Conservation (phyloP, 2,329 filamentous ascomycete genomes). For the Dichotomopilus funicola region DNA sequence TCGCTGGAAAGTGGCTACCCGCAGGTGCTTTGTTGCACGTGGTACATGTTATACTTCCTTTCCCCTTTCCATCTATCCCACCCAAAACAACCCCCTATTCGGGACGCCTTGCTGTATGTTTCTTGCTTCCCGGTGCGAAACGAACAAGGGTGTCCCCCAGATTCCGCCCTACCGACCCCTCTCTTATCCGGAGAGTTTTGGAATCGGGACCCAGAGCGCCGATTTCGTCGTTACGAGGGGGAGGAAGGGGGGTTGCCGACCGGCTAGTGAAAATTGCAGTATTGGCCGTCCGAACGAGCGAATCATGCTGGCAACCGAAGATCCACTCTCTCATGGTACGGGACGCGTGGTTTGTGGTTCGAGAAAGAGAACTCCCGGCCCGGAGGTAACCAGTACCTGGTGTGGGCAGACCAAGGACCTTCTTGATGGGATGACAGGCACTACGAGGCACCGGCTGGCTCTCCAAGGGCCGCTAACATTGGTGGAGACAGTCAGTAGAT, state of each 20-base stretch:
- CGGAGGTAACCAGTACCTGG: too few species aligned
- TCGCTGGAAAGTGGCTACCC: conserved; percentile 16
- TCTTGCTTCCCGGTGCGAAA: too few species aligned
- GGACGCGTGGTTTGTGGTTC: neutral
- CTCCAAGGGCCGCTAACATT: too few species aligned
- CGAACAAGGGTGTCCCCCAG: too few species aligned
- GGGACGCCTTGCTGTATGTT: too few species aligned
- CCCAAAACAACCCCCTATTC: neutral
- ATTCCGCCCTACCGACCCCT: too few species aligned
- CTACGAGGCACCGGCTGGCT: too few species aligned
- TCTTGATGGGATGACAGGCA: too few species aligned
- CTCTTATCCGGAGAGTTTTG: too few species aligned
- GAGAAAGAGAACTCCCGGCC: neutral
- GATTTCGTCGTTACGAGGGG: conserved; percentile 12
- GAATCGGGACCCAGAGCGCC: neutral
- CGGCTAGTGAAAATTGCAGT: conserved; percentile 15
- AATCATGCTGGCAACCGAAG: conserved; percentile 23
- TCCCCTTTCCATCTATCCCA: conserved; percentile 3
- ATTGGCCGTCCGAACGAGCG: conserved; percentile 11
- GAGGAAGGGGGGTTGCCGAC: neutral
- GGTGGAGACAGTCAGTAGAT: too few species aligned
- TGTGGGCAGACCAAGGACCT: too few species aligned
- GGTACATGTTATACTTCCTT: conserved; percentile 9
- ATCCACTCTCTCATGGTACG: conserved; percentile 15
- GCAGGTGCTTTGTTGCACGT: conserved; percentile 24